phyloP scores from a whole-genome alignment of 805 yeast genomes.

The Grigorovia yakushimaensis region DNA sequence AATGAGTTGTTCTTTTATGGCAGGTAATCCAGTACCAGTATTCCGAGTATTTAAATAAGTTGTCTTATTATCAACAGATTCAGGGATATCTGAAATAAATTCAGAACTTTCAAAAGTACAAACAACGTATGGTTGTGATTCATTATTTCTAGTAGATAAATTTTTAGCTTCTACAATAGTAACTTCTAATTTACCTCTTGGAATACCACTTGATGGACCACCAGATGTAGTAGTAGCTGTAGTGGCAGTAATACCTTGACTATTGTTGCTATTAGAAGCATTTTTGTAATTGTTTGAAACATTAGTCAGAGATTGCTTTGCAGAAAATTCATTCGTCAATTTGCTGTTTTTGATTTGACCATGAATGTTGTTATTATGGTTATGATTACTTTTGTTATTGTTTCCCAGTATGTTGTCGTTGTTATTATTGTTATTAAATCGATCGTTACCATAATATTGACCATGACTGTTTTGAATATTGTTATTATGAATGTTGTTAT shows the following conservation, averaged over 20 bases:
- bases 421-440: not conserved
- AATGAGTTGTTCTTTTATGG: slow-evolving; percentile 21
- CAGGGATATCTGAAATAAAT: slow-evolving; percentile 76
- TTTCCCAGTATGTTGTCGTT: not conserved
- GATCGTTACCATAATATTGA: not conserved
- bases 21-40: slow-evolving; percentile 13
- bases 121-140: slow-evolving; percentile 77
- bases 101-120: slow-evolving; percentile 89
- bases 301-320: slow-evolving; percentile 7
- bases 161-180: slow-evolving; percentile 72
- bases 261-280: not conserved
- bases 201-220: slow-evolving; percentile 29
- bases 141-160: slow-evolving; percentile 43
- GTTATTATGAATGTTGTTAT: not conserved
- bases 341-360: slow-evolving; percentile 2
- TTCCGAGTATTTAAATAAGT: slow-evolving; percentile 17
- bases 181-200: slow-evolving; percentile 77
- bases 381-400: slow-evolving; percentile 13
- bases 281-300: slow-evolving; percentile 3
- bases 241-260: not conserved
- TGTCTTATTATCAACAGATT: slow-evolving; percentile 25
- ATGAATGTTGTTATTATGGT: slow-evolving; percentile 7
- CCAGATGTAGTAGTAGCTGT: slow-evolving; percentile 2
- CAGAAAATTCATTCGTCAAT: slow-evolving; percentile 1
- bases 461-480: not conserved